Evolutionary conservation across 495 filamentous ascomycete genomes (phyloP).

Genomic region (Daldinia decipiens): DNA sequence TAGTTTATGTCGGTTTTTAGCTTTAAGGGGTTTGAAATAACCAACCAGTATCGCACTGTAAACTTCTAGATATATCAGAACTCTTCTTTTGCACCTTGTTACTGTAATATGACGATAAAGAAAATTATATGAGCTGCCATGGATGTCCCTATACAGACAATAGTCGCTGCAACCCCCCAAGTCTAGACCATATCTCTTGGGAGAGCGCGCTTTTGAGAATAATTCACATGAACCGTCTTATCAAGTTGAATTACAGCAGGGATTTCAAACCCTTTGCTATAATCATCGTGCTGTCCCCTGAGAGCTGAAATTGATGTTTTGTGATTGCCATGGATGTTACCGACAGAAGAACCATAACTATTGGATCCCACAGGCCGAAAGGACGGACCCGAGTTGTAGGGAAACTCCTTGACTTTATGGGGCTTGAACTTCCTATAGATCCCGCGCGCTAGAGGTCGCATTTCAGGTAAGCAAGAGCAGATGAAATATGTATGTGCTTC

Average conservation of each 20-base stretch:
- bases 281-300: neutral
- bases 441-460: slow-evolving; percentile 6
- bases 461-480: neutral
- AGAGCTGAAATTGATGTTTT: neutral
- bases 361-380: neutral
- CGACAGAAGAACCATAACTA: neutral
- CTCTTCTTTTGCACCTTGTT: no score
- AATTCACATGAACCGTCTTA: neutral
- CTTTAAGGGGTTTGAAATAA: no score
- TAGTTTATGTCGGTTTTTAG: no score
- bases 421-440: neutral
- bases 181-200: neutral
- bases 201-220: neutral
- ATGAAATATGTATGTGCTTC: slow-evolving; percentile 6
- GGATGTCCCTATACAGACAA: no score
- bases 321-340: neutral
- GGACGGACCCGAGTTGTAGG: neutral
- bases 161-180: no score
- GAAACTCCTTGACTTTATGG: neutral
- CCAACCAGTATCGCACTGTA: no score
- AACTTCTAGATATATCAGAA: no score
- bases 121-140: no score
- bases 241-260: neutral
- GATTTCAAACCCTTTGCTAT: neutral
- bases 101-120: no score